phyloP scores from a whole-genome alignment of 2,329 filamentous ascomycete genomes.

The Lachnellula cervina region DNA sequence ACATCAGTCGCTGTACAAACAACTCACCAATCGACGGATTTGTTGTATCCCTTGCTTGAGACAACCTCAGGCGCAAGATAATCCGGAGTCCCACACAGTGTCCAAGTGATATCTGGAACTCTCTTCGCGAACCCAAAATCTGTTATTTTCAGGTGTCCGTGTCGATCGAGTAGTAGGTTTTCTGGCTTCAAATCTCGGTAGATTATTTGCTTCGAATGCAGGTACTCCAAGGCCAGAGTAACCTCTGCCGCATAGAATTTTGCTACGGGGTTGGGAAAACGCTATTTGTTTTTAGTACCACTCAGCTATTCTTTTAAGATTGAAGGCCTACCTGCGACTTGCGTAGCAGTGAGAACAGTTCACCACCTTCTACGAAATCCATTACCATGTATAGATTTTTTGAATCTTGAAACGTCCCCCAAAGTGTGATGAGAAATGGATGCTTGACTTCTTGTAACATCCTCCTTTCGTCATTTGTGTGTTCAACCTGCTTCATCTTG shows the following conservation, averaged over 20 bases:
- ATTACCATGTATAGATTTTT: slow-evolving; percentile 99
- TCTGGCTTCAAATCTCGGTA: slow-evolving; percentile 97
- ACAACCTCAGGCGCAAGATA: slow-evolving; percentile 97
- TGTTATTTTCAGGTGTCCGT: slow-evolving; percentile 93
- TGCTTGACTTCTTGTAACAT: slow-evolving; percentile 98
- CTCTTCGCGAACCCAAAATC: slow-evolving; percentile 99
- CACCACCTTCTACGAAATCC: slow-evolving; percentile 98
- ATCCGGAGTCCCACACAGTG: slow-evolving; percentile 92
- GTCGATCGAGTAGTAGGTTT: slow-evolving; percentile 84
- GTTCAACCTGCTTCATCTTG: slow-evolving; percentile 99
- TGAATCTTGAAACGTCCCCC: slow-evolving; percentile 95
- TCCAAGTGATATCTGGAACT: slow-evolving; percentile 99
- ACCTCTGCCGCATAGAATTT: slow-evolving; percentile 99
- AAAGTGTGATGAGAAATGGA: slow-evolving; percentile 94
- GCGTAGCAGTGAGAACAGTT: slow-evolving; percentile 89
- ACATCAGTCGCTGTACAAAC: slow-evolving; percentile 18
- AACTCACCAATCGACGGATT: slow-evolving; percentile 93
- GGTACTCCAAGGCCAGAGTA: slow-evolving; percentile 88
- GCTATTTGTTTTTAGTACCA: slow-evolving; percentile 46
- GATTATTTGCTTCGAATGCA: slow-evolving; percentile 93
- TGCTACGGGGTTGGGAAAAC: slow-evolving; percentile 96
- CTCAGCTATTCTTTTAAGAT: background rate
- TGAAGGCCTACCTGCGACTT: slow-evolving; percentile 67
- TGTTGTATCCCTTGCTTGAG: slow-evolving; percentile 99
- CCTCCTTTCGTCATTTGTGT: slow-evolving; percentile 94